Percentiles rank a stretch among this genome's conserved stretches.
These are phyloP conservation scores for Globisporangium perplexum DNA, from an alignment of 352 stramenopile genomes.

Conservation along the genomic window DNA sequence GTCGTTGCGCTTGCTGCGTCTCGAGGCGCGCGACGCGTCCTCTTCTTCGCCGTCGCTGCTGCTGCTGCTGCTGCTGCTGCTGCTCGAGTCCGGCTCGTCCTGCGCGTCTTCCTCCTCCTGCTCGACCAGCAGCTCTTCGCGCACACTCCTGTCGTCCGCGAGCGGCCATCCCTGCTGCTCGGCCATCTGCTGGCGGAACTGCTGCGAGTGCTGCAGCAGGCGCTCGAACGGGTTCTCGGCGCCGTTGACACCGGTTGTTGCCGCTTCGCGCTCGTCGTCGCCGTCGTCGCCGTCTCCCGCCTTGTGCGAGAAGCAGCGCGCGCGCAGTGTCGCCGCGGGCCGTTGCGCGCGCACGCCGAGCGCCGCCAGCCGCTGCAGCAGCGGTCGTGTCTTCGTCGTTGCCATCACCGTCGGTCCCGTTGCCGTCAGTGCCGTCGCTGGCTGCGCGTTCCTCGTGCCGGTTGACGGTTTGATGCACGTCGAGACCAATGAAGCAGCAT, in stretches of 20 bases:
- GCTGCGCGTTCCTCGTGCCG: too few relatives aligned
- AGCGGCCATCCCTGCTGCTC: not conserved
- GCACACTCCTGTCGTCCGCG: not conserved
- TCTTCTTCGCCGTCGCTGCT: constrained; percentile 13
- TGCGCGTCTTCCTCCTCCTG: constrained; percentile 8
- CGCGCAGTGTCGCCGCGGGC: constrained; percentile 14
- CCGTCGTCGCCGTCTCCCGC: constrained; percentile 9
- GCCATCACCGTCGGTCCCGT: not conserved
- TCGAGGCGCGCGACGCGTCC: not conserved
- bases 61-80: constrained; percentile 5
- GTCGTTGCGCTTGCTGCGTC: not conserved
- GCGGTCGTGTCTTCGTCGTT: not conserved
- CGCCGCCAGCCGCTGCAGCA: constrained; percentile 1
- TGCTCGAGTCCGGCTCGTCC: constrained; percentile 3
- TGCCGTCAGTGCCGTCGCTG: not conserved
- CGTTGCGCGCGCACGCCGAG: not conserved
- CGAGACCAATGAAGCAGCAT: too few relatives aligned
- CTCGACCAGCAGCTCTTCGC: not conserved
- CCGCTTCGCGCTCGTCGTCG: constrained; percentile 8
- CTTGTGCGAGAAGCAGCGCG: constrained; percentile 11
- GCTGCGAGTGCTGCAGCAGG: constrained; percentile 56
- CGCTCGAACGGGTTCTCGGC: constrained; percentile 51
- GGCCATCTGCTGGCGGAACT: constrained; percentile 42
- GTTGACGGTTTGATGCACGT: not conserved
- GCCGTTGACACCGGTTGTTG: constrained; percentile 2